Evolutionary conservation across 768 basidiomycete genomes (phyloP).

Genomic region (Leccinum olivaceopallidum): DNA sequence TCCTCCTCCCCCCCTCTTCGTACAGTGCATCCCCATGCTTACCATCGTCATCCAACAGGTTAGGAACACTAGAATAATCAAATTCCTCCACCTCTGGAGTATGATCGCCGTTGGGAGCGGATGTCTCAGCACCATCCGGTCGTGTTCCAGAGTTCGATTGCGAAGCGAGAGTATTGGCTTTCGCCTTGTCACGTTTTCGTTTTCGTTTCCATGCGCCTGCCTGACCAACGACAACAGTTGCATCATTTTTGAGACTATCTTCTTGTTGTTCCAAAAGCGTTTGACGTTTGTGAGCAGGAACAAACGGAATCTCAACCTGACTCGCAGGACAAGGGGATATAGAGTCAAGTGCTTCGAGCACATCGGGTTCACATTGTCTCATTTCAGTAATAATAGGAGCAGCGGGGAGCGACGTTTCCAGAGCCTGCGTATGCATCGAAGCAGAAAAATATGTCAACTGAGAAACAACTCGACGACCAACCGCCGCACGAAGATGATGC

Average conservation of each 20-base stretch:
- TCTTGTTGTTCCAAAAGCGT: conserved; percentile 12
- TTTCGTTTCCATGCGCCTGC: conserved; percentile 65
- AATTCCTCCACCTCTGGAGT: conserved; percentile 47
- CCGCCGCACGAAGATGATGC: conserved; percentile 3
- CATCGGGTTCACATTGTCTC: not conserved
- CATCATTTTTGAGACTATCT: conserved; percentile 47
- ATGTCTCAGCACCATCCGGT: conserved; percentile 5
- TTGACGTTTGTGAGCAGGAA: conserved; percentile 64
- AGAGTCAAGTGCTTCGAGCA: conserved; percentile 9
- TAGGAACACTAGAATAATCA: conserved; percentile 68
- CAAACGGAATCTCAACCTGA: conserved; percentile 74
- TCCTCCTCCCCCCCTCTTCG: conserved; percentile 38
- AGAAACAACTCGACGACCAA: conserved; percentile 2
- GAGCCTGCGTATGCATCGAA: conserved; percentile 11
- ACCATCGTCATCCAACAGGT: conserved; percentile 65
- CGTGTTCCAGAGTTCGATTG: conserved; percentile 6
- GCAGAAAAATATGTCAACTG: conserved; percentile 3
- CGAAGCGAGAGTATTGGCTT: conserved; percentile 2
- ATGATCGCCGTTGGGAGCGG: conserved; percentile 10
- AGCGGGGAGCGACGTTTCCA: conserved; percentile 1
- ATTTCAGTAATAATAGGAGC: conserved; percentile 3
- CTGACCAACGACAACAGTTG: conserved; percentile 74
- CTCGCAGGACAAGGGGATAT: conserved; percentile 36
- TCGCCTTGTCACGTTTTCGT: conserved; percentile 35
- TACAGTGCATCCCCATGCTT: conserved; percentile 29